phyloP scores from a whole-genome alignment of 495 filamentous ascomycete species.

The Penicillium ochrochloron region DNA sequence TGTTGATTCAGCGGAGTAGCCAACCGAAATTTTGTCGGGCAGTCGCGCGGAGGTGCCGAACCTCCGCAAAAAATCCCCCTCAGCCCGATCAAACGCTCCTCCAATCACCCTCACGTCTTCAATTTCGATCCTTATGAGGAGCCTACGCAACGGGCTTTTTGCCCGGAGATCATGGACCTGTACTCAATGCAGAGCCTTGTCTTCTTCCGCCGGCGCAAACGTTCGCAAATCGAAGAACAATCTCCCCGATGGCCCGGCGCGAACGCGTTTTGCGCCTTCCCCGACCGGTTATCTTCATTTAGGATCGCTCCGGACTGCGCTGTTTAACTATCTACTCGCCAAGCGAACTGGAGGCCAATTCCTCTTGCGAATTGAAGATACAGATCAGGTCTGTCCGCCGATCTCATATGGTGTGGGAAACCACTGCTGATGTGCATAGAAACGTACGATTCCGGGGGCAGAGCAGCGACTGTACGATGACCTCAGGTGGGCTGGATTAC shows the following conservation, averaged over 20 bases:
- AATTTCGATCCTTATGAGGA: slow-evolving; percentile 33
- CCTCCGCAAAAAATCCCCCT: slow-evolving; percentile 27
- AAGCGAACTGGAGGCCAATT: slow-evolving; percentile 92
- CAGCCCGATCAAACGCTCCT: slow-evolving; percentile 3
- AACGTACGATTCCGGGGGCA: slow-evolving; percentile 76
- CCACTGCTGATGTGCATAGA: slow-evolving; percentile 56
- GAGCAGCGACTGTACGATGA: slow-evolving; percentile 77
- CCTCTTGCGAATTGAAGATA: slow-evolving; percentile 90
- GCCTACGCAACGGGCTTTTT: slow-evolving; percentile 30
- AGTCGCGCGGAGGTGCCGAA: slow-evolving; percentile 38
- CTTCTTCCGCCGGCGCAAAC: slow-evolving; percentile 35
- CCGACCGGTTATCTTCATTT: slow-evolving; percentile 94
- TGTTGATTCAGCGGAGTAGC: slow-evolving; percentile 24
- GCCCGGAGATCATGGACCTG: slow-evolving; percentile 49
- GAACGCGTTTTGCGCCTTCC: slow-evolving; percentile 94
- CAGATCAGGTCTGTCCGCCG: slow-evolving; percentile 72
- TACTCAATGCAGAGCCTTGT: slow-evolving; percentile 44
- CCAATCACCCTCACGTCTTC: slow-evolving; percentile 9
- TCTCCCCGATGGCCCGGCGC: slow-evolving; percentile 66
- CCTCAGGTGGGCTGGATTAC: slow-evolving; percentile 83
- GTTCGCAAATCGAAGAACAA: slow-evolving; percentile 40
- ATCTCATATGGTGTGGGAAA: background rate
- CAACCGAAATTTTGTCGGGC: slow-evolving; percentile 34
- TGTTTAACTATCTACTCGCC: slow-evolving; percentile 91
- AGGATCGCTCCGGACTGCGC: slow-evolving; percentile 85